Evolutionary conservation across 2,329 filamentous ascomycete genomes (phyloP), one percentile per base, ranked within the genome.

Genomic region (Cordyceps tenuipes): DNA sequence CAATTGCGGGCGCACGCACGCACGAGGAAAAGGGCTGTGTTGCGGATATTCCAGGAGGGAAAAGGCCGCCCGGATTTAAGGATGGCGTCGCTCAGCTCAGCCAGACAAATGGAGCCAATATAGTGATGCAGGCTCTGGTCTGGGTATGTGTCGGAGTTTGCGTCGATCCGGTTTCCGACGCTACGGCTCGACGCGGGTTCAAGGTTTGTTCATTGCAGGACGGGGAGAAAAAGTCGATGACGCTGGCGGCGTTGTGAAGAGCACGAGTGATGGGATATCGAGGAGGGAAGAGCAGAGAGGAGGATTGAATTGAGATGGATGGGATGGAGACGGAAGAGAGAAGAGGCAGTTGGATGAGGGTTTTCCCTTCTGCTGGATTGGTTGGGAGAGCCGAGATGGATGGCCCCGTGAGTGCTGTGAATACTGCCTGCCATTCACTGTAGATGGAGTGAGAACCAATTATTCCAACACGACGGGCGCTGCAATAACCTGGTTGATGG

Each of bases 31-130:
- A 13, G 21, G 17, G 21, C n/a, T 39, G 44, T 39, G 26, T 17
- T 47, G 57, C 57, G 57, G 57, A 59, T 59, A 39, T 53, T 59
- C 48, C 8, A 48, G 57, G 29, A 39, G 39, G 17, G 10, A 46
- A 58, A 59, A 53, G 34, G 15, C 59, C 50, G 51, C 53, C 39
- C 63, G 64, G 64, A 64, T 54, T 64, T 65, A 62, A 64, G 57
- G 41, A 19, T 36, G 17, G 51, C 17, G 26, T 12, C 21, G 44
- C 21, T 23, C n/a, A 31, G 43, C 21, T 23, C 23, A 23, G 23
- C 23, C 23, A 23, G 23, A n/a, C n/a, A n/a, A n/a, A n/a, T n/a
- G n/a, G n/a, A n/a, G 23, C 23, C 23, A 23, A 23, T 23, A 4
- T 13, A 34, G n/a, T 17, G 44, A 31, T 19, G 29, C 17, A 21